Base-by-base conservation (phyloP, 345 rosid genomes). In the Citrus medica region DNA sequence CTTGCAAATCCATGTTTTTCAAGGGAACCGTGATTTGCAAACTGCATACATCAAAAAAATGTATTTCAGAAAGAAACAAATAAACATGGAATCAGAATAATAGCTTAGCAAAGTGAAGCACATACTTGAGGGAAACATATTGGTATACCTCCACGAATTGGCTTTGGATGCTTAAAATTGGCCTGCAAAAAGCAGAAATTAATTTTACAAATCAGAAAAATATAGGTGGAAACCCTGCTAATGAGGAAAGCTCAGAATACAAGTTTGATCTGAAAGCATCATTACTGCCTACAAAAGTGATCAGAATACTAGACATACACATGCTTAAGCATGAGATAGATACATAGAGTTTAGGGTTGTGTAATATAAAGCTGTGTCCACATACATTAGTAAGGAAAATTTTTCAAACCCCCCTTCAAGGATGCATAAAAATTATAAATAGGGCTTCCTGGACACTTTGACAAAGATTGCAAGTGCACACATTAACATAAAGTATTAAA, bases 131-230 rank as follows among this genome's bases (percentile, higher is more conserved):
- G 98, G 79, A 95, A 95, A 72, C 96, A 89, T 78, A 95, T 74
- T 22, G 98, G 97, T 76, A 93, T 92, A 55, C 98, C 98, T 78
- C 98, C 98, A 79, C 98, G 94, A 77, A 95, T 88, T 21, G 98
- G 83, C 75, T 83, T 92, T 62, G 98, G 94, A 75, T 91, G 92
- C 70, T 76, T 74, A 78, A 91, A 93, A 72, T 71, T 80, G 46
- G 92, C 92, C 97, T 93, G 87, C 83, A 76, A 9, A 76, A 78
- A 74, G 83, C 55, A 78, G 27, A 65, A 64, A 48, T 72, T 79
- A 7, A 42, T 24, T 60, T 30, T 17, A 35, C 12, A 37, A 59
- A 63, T 33, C 32, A 38, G 9, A 65, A 65, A 71, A 58, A 30
- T 48, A 60, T 4, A 71, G 25, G n/a, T 33, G 53, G 25, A 63